Percentiles rank a stretch among this genome's conserved stretches.
Conservation (phyloP, 148 eudicot genomes). For the Vaccinium corymbosum region DNA sequence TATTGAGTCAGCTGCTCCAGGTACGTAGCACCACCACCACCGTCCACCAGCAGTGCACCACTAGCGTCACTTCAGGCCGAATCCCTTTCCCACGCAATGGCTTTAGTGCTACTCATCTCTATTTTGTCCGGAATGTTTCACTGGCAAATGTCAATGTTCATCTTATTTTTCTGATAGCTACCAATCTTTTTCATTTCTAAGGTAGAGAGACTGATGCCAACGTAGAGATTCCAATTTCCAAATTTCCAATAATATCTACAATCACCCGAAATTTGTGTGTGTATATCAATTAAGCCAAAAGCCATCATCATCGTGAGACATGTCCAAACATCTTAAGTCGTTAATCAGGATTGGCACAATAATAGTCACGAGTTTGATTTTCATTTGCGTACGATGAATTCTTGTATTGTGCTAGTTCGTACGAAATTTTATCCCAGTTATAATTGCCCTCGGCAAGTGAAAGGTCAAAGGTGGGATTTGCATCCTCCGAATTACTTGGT, state of each 20-base stretch:
- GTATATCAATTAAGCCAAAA: background rate
- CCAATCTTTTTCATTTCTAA: too few species aligned
- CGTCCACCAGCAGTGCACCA: background rate
- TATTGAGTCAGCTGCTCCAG: too few species aligned
- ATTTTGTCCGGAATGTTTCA: background rate
- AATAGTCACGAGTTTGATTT: background rate
- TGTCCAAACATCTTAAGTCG: background rate
- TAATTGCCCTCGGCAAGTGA: background rate
- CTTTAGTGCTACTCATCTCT: background rate
- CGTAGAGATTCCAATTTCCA: background rate
- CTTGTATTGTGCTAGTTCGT: background rate
- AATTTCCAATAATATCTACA: background rate
- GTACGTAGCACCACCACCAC: too few species aligned
- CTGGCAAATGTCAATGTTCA: background rate
- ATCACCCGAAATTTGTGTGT: background rate
- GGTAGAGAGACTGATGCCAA: background rate
- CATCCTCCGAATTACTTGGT: background rate
- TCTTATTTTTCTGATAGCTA: too few species aligned
- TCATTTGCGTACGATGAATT: background rate
- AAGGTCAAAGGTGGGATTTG: background rate
- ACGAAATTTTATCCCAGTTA: background rate
- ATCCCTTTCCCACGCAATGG: background rate
- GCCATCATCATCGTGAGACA: too few species aligned
- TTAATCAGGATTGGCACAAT: background rate
- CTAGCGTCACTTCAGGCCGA: background rate